Base-by-base conservation (phyloP, 345 rosid species). In the Syzygium aromaticum region DNA sequence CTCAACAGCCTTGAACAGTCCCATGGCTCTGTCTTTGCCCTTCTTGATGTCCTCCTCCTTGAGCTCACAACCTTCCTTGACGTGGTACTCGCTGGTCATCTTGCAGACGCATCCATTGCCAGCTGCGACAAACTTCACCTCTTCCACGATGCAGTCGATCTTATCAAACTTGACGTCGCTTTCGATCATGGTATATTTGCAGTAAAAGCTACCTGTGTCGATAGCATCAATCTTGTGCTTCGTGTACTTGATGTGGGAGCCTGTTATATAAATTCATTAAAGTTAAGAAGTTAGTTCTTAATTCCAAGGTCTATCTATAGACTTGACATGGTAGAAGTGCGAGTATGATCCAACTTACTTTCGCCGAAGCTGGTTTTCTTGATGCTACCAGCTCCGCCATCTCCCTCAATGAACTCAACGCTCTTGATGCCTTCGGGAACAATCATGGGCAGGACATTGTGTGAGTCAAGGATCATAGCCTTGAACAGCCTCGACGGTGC, bases 341-440 rank as follows among this genome's bases (percentile, higher is more conserved):
- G 12, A 7, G 33, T 54, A 9, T 73, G 25, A 13, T 51, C 86
- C 15, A 1, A 21, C 83, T 77, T 77, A 77, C 83, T 52, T 23
- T 80, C 53, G 8, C 13, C 84, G 8, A 46, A 87, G 85, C 51
- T 91, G 21, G 86, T 28, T 54, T 89, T 51, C 85, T 85, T 92
- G 88, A 90, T 88, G 87, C 86, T 91, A 52, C 92, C 92, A 27
- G 88, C 89, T 16, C 93, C 94, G 13, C 94, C 94, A 87, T 89
- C 87, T 4, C 94, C 94, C 88, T 90, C 86, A 22, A 92, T 51
- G 46, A 67, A 63, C 84, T 90, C 88, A 14, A 88, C 23, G 54
- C 80, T 87, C 63, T 90, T 84, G 52, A 92, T 6, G 28, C 86
- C 88, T 3, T 90, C 88, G 56, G 94, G 92, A 82, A 91, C 7